These are phyloP conservation scores for Metschnikowia picachoensis DNA, from an alignment of 805 yeast species.

Conservation along the genomic window DNA sequence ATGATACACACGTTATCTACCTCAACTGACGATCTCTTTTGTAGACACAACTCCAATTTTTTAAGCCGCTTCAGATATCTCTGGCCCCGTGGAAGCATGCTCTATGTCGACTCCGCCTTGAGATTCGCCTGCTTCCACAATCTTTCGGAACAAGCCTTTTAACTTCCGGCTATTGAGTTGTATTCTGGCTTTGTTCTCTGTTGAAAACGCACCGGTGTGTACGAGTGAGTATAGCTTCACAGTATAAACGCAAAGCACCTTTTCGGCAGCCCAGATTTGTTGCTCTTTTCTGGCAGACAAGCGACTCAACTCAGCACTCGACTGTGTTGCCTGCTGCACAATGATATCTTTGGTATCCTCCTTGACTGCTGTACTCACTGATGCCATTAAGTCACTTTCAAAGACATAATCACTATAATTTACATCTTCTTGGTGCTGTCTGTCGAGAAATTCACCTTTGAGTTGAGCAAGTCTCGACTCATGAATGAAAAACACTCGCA, in stretches of 20 bases:
- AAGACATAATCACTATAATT: conserved; percentile 27
- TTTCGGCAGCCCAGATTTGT: conserved; percentile 37
- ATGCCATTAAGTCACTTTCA: neutral
- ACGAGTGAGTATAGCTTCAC: conserved; percentile 37
- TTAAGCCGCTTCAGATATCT: too few relatives aligned
- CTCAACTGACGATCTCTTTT: too few relatives aligned
- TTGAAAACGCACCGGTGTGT: conserved; percentile 30
- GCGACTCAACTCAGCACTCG: too few relatives aligned
- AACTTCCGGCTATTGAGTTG: conserved; percentile 32
- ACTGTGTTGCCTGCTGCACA: too few relatives aligned
- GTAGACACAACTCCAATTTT: too few relatives aligned
- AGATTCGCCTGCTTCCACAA: conserved; percentile 1
- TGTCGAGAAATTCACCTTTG: conserved; percentile 40
- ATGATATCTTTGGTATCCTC: too few relatives aligned
- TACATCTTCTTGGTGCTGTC: conserved; percentile 51
- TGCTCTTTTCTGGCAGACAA: neutral
- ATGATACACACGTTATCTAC: too few relatives aligned
- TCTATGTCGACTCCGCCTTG: neutral
- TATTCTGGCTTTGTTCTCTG: conserved; percentile 28
- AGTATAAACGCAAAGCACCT: conserved; percentile 38
- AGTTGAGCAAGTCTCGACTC: conserved; percentile 45
- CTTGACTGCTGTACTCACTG: too few relatives aligned
- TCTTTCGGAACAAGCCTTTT: conserved; percentile 28
- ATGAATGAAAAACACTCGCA: conserved; percentile 43
- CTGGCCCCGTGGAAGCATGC: too few relatives aligned